Conservation (phyloP, 176 grass and related monocot genomes). For the Olyra latifolia region DNA sequence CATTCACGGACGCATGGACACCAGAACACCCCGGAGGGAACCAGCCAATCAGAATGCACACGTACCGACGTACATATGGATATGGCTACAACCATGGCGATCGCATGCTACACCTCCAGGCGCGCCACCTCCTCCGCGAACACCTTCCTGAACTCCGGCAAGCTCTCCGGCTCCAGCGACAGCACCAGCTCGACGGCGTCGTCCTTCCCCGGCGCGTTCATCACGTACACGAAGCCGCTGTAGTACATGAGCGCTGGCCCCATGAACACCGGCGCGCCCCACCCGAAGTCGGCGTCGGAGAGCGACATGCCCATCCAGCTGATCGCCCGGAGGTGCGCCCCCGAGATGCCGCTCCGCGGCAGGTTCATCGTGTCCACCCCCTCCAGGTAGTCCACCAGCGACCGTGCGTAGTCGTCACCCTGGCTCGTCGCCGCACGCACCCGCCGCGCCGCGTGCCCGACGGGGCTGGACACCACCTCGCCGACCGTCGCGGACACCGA, state of each 20-base stretch:
- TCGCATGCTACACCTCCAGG: constrained; percentile 7
- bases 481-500: constrained; percentile 32
- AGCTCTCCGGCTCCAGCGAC: constrained; percentile 67
- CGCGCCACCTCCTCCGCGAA: constrained; percentile 40
- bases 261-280: constrained; percentile 59
- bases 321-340: constrained; percentile 41
- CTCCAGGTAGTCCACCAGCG: constrained; percentile 61
- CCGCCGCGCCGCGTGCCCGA: constrained; percentile 17
- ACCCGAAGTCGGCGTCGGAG: constrained; percentile 59
- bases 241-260: constrained; percentile 53
- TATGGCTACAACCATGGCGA: too few species aligned
- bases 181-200: constrained; percentile 48
- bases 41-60: too few species aligned
- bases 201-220: constrained; percentile 50
- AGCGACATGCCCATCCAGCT: constrained; percentile 76
- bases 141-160: constrained; percentile 59
- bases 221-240: constrained; percentile 56
- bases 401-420: constrained; percentile 54
- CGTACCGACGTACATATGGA: too few species aligned
- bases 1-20: too few species aligned
- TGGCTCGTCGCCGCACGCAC: constrained; percentile 42
- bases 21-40: too few species aligned
- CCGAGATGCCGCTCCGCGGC: constrained; percentile 38
- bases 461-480: constrained; percentile 44
- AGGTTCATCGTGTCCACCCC: constrained; percentile 32